phyloP scores from a whole-genome alignment of 1,139 yeast genomes.

The Meyerozyma elateridarum region DNA sequence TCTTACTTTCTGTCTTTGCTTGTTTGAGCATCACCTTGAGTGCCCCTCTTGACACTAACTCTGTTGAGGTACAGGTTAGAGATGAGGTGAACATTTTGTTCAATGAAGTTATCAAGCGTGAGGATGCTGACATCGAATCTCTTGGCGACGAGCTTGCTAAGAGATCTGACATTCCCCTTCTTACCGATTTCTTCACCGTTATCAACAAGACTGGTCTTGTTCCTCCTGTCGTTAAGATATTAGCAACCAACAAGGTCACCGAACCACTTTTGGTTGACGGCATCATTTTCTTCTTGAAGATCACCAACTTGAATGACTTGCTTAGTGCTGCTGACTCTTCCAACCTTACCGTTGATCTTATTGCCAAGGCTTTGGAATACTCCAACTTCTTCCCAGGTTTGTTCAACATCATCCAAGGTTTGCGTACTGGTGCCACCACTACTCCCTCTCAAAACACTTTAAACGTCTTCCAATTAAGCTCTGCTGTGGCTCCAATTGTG shows the following conservation, averaged over 20 bases:
- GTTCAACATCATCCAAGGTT: slow-evolving; percentile 15
- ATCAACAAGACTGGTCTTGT: slow-evolving; percentile 26
- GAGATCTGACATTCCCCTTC: slow-evolving; percentile 6
- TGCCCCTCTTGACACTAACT: slow-evolving; percentile 2
- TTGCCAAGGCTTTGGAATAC: slow-evolving; percentile 6
- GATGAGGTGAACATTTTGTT: background rate
- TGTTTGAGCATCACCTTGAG: slow-evolving; percentile 4
- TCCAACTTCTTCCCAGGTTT: slow-evolving; percentile 1
- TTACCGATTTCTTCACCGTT: slow-evolving; percentile 24
- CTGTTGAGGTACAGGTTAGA: background rate
- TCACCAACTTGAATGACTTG: slow-evolving; percentile 19
- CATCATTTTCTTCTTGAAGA: slow-evolving; percentile 20
- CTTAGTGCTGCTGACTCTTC: slow-evolving; percentile 23
- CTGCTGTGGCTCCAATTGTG: slow-evolving; percentile 8
- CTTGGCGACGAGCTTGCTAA: background rate
- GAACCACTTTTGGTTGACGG: slow-evolving; percentile 20
- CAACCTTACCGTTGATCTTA: slow-evolving; percentile 25
- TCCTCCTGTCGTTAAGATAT: slow-evolving; percentile 19
- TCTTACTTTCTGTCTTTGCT: slow-evolving; percentile 2
- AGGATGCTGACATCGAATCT: background rate
- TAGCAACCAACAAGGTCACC: slow-evolving; percentile 20
- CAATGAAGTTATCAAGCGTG: slow-evolving; percentile 1
- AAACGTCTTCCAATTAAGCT: slow-evolving; percentile 12
- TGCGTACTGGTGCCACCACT: slow-evolving; percentile 15
- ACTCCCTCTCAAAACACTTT: slow-evolving; percentile 12